A percentile compares a stretch with the other conserved stretches of the same genome.
Evolutionary conservation across 2,329 filamentous ascomycete species (phyloP).

Genomic region (Fusarium marasasianum): DNA sequence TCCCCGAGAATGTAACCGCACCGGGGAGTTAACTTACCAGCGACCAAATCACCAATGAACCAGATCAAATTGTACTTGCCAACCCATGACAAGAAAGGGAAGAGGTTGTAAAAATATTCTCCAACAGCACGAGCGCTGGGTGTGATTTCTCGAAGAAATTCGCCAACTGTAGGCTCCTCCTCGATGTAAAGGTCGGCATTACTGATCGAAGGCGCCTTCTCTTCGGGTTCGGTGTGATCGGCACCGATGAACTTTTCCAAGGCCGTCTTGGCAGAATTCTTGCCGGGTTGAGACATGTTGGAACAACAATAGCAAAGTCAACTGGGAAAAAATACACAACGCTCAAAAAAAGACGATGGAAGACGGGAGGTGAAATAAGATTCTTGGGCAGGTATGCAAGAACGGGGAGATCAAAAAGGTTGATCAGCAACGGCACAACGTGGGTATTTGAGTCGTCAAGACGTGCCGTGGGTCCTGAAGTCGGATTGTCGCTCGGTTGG

Average conservation of each 20-base stretch:
- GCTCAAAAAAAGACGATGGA: background rate
- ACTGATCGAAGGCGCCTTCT: conserved; percentile 47
- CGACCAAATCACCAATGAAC: conserved; percentile 58
- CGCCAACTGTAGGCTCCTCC: conserved; percentile 53
- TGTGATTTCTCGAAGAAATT: conserved; percentile 52
- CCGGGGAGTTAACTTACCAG: conserved; percentile 46
- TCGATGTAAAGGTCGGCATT: conserved; percentile 53
- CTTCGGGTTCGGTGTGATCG: conserved; percentile 45
- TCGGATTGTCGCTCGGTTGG: conserved; percentile 43
- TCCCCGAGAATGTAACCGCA: background rate
- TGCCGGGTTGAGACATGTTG: conserved; percentile 34
- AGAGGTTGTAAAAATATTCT: conserved; percentile 53
- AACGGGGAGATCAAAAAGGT: conserved; percentile 26
- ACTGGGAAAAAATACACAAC: background rate
- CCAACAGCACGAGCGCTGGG: conserved; percentile 46
- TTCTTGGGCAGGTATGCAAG: conserved; percentile 1
- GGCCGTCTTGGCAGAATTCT: conserved; percentile 37
- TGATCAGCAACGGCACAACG: conserved; percentile 14
- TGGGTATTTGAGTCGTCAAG: conserved; percentile 27
- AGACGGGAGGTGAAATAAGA: background rate
- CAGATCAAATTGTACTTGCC: conserved; percentile 60
- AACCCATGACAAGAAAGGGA: conserved; percentile 61
- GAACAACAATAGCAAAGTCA: background rate
- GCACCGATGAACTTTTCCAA: conserved; percentile 47
- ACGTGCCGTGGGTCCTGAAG: conserved; percentile 9